Evolutionary conservation across 495 filamentous ascomycete genomes (phyloP), one percentile per base, ranked within the genome.

Genomic region (Aspergillus conjunctus): DNA sequence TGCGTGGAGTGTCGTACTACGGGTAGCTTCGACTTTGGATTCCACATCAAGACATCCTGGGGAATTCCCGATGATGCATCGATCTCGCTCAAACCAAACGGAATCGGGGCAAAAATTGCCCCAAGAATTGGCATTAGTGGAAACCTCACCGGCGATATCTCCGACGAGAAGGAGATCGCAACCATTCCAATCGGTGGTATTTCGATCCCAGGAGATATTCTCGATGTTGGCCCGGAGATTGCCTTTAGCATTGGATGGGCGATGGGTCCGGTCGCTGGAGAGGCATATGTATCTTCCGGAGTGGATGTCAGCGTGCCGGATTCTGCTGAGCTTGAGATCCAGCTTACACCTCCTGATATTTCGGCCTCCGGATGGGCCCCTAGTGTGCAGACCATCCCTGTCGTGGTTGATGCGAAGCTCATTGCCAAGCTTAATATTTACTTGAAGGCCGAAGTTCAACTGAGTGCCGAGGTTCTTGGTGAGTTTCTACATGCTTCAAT

Each of bases 221-320:
- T 76, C n/a, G 67, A 70, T 14, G 44, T 78, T 10, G 75, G 75
- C 7, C 75, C 75, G 0, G 62, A 69, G 51, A 61, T 78, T 49
- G 69, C 64, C 10, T 66, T 75, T 41, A 60, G 62, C 3, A 56
- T 72, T 53, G 72, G 70, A 9, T 66, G 65, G 21, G 43, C 62
- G 4, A 26, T 74, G 18, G 65, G 67, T 7, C 63, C 68, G n/a
- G 48, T 77, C 4, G 58, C 64, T 10, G 66, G 72, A 20, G 64
- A 59, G 21, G 73, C 70, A 2, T 52, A 51, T 21, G 54, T 78
- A 15, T 60, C 60, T 7, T 55, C 64, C 10, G 72, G 76, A 7
- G 61, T 68, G 0, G 66, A 60, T 7, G 52, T 69, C 12, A 66
- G 58, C 37, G 39, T 74, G 21, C 22, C 31, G 14, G 65, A 76